phyloP scores from a whole-genome alignment of 345 rosid genomes.

The Corymbia maculata region DNA sequence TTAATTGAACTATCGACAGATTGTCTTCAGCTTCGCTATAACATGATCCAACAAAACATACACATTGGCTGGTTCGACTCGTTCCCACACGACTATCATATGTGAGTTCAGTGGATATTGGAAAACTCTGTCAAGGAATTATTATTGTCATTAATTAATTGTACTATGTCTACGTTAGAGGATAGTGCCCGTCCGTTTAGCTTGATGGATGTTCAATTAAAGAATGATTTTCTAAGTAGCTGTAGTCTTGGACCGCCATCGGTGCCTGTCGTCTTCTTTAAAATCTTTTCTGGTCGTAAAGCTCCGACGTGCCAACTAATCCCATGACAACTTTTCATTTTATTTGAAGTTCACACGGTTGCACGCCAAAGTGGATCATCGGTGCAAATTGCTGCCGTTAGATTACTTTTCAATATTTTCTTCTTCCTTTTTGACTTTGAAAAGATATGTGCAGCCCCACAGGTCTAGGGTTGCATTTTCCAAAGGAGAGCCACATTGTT shows the following conservation, averaged over 20 bases:
- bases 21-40: neutral
- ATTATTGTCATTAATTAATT: too few relatives aligned
- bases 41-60: fast-evolving
- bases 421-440: neutral
- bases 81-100: too few relatives aligned
- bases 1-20: neutral
- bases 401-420: neutral
- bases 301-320: neutral
- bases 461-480: neutral
- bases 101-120: too few relatives aligned
- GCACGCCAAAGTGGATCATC: too few relatives aligned
- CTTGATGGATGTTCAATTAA: too few relatives aligned
- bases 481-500: neutral
- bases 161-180: too few relatives aligned
- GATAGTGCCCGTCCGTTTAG: too few relatives aligned
- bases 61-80: too few relatives aligned
- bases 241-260: neutral
- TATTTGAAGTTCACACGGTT: neutral
- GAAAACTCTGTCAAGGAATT: too few relatives aligned
- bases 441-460: neutral
- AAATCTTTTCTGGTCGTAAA: too few relatives aligned
- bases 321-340: neutral
- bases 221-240: too few relatives aligned
- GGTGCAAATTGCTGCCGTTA: neutral
- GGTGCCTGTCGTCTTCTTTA: neutral